Evolutionary conservation across 768 basidiomycete genomes (phyloP), one percentile per base, ranked within the genome.

Genomic region (Gautieria morchelliformis): DNA sequence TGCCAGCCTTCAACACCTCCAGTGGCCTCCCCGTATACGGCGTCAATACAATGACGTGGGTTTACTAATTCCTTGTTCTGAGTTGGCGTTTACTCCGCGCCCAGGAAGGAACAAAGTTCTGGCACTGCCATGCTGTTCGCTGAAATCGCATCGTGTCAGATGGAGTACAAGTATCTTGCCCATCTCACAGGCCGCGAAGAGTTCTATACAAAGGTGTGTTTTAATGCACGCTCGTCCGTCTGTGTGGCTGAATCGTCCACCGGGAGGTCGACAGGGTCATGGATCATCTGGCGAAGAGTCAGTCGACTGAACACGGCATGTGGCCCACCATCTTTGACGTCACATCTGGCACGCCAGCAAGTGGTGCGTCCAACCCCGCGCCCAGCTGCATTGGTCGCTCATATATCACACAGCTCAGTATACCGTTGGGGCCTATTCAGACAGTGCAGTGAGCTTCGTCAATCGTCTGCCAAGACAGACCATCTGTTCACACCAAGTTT

Each of bases 131-230:
- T 30, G 57, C 24, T 68, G 35, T 60, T 58, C 65, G 89, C 93
- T 0, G 93, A 96, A 68, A 83, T 92, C 42, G 88, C 82, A 4
- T 89, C 81, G 45, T 74, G 87, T 56, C 90, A 93, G 65, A 67
- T 95, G 51, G 93, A 95, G 68, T 89, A 91, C 67, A 78, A 85
- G 56, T 93, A 93, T 62, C 77, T 94, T 1, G 86, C 87, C 1
- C 84, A 87, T 61, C 67, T 84, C 10, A 92, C 89, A 1, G 87
- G 86, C 2, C 84, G 86, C 60, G 76, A 78, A 52, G 75, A 74
- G 39, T 83, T 85, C 63, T 78, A 75, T 59, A 75, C 81, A 54
- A 76, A 75, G 58, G 85, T 47, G 35, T 33, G 6, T 5, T 11
- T 35, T 35, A 35, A 35, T 11, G 11, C 5, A 6, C 33, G 5